Conservation (phyloP, 129 eudicot genomes). For the Gnaphalium uliginosum region DNA sequence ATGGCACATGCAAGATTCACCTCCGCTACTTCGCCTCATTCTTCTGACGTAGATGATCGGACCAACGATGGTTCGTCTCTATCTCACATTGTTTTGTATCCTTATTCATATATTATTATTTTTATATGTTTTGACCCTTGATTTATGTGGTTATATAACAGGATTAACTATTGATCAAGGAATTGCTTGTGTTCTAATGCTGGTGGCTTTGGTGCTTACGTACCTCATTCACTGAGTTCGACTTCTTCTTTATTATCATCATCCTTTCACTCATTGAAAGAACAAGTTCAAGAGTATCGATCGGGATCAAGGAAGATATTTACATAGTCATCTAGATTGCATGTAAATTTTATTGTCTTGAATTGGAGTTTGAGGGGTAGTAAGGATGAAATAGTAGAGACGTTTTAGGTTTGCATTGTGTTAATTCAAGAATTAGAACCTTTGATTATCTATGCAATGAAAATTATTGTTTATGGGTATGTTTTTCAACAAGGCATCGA, state of each 20-base stretch:
- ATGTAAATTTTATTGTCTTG: not conserved
- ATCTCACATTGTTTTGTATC: not conserved
- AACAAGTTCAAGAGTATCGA: slow-evolving; percentile 1
- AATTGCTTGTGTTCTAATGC: slow-evolving; percentile 68
- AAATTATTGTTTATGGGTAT: not conserved
- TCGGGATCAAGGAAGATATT: slow-evolving; percentile 13
- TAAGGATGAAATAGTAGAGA: slow-evolving; percentile 22
- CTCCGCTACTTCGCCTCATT: slow-evolving; percentile 4
- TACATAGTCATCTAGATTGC: not conserved
- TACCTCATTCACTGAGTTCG: slow-evolving; percentile 60
- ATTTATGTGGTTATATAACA: slow-evolving; percentile 23
- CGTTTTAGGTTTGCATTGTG: not conserved
- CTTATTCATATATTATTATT: not conserved
- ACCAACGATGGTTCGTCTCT: slow-evolving; percentile 28
- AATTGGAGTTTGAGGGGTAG: slow-evolving; percentile 19
- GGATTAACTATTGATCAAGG: slow-evolving; percentile 79
- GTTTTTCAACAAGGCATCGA: not conserved
- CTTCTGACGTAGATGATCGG: slow-evolving; percentile 7
- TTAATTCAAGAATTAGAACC: slow-evolving; percentile 19
- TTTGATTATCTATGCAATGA: not conserved
- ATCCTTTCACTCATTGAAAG: slow-evolving; percentile 12
- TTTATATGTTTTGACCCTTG: not conserved
- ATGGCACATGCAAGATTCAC: slow-evolving; percentile 32
- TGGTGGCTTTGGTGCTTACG: slow-evolving; percentile 70
- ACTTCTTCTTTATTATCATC: slow-evolving; percentile 1